Evolutionary conservation across 177 flowering plant genomes (phyloP), one percentile per base, ranked within the genome.

Genomic region (Vitis hybrid): DNA sequence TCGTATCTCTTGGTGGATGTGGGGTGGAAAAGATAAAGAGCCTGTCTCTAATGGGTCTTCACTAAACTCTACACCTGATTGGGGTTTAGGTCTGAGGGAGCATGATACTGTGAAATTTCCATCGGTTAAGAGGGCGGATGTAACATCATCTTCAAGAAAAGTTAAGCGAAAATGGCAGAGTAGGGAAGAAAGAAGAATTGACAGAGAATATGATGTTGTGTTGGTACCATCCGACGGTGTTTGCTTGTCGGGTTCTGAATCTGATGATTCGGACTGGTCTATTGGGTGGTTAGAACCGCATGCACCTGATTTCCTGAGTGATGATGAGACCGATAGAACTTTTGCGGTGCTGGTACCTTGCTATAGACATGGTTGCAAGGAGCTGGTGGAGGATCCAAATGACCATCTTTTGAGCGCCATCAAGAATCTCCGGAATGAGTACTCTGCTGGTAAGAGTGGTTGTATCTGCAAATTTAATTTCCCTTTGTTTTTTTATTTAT

Each of bases 221-320:
- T 61, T 84, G 72, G 90, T 87, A 20, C 84, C 88, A 74, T 79
- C 84, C 4, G 88, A 85, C 69, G 87, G 86, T 62, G 79, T 78
- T 50, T 69, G 82, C 57, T 73, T 83, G 51, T 87, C 90, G 0
- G 86, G 85, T 17, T 85, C 86, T 51, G 91, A 87, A 77, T 84
- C 91, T 12, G 87, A 85, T 58, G 87, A 80, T 59, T 82, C 87
- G 1, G 89, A 87, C 64, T 85, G 86, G 89, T 87, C 89, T 3
- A 75, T 87, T 63, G 88, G 91, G 66, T 87, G 91, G 91, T 74
- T 79, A 70, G 91, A 88, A 71, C 90, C 91, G 2, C 90, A 84
- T 54, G 88, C 83, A 17, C 79, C 90, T 56, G 85, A 74, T 73
- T 86, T 88, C 70, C 82, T 61, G 70, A 76, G 77, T 66, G 88